Evolutionary conservation across 208 protist genomes (phyloP), one percentile per base, ranked within the genome.

Genomic region (Porcisia deanei): DNA sequence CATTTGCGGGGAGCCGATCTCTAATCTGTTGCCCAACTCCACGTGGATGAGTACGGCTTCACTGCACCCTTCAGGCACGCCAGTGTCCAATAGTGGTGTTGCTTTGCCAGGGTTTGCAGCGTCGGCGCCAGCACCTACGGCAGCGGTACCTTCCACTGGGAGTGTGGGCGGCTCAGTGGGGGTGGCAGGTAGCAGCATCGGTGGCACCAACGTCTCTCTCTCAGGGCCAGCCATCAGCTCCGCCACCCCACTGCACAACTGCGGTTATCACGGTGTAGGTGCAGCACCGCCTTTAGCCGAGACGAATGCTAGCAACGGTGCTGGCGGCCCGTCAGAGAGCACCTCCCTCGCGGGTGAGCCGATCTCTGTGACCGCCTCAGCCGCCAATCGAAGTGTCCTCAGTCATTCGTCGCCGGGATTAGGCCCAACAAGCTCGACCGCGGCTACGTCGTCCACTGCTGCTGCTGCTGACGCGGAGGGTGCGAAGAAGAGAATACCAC

Each of bases 401-500:
- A 30, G 67, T n/a, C 6, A 25, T 7, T 58, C 65, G n/a, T 71
- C 39, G 25, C 43, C 64, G 43, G 43, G 20, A 22, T 69, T 54
- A 16, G 64, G n/a, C 22, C 41, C 64, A 54, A 39, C 22, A 9
- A 37, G 64, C 64, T 37, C 64, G 20, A 69, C 64, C n/a, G 25
- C 25, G 1, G 45, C n/a, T 39, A 30, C 25, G 18, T 39, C 45
- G 45, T 69, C n/a, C 45, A 22, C 65, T 39, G 37, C 58, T 63
- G 30, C 30, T 14, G 37, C 37, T 45, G 37, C 60, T 65, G 66
- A 47, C 52, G 66, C n/a, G 53, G 67, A 34, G 53, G 18, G 49
- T 5, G 66, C 66, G 20, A 53, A 22, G 18, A 77, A 78, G 18
- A 77, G 76, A 6, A 53, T 83, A 34, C 77, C 84, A 0, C 76